Evolutionary conservation across 306 rosid species (phyloP).

Genomic region (Sphenostylis stenocarpa): DNA sequence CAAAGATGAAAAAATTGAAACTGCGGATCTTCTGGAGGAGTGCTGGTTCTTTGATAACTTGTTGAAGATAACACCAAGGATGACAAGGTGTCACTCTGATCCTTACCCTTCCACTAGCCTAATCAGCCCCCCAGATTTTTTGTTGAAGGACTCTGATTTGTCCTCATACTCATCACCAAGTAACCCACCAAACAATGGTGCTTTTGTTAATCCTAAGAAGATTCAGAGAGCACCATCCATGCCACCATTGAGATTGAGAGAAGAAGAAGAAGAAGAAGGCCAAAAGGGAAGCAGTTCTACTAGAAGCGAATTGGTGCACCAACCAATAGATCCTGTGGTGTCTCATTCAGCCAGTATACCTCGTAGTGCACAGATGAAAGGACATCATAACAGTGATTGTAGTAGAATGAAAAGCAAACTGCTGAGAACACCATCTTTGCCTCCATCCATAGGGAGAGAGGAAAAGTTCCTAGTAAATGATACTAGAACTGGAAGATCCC

Average conservation of each 20-base stretch:
- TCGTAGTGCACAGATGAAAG: conserved; percentile 30
- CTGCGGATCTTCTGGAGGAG: conserved; percentile 74
- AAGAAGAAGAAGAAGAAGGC: conserved; percentile 18
- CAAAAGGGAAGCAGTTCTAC: conserved; percentile 18
- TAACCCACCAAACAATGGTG: conserved; percentile 14
- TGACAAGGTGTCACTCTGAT: conserved; percentile 68
- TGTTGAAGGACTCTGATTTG: conserved; percentile 34
- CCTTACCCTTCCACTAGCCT: conserved; percentile 49
- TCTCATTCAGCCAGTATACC: conserved; percentile 22
- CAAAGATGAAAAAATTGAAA: conserved; percentile 45
- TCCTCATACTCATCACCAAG: conserved; percentile 23
- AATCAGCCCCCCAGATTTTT: conserved; percentile 25
- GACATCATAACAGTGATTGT: background rate
- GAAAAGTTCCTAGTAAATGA: conserved; percentile 41
- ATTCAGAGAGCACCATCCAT: conserved; percentile 57
- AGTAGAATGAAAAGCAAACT: too few species aligned
- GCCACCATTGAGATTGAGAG: conserved; percentile 49
- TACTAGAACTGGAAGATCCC: conserved; percentile 40
- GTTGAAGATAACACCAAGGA: conserved; percentile 50
- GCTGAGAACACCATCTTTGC: conserved; percentile 50
- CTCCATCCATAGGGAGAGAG: conserved; percentile 49
- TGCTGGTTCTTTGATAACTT: conserved; percentile 80
- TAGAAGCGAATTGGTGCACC: conserved; percentile 27
- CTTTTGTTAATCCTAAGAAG: conserved; percentile 19
- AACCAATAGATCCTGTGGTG: conserved; percentile 36